phyloP scores from a whole-genome alignment of 2,329 filamentous ascomycete genomes.

The Trichoderma sp. region DNA sequence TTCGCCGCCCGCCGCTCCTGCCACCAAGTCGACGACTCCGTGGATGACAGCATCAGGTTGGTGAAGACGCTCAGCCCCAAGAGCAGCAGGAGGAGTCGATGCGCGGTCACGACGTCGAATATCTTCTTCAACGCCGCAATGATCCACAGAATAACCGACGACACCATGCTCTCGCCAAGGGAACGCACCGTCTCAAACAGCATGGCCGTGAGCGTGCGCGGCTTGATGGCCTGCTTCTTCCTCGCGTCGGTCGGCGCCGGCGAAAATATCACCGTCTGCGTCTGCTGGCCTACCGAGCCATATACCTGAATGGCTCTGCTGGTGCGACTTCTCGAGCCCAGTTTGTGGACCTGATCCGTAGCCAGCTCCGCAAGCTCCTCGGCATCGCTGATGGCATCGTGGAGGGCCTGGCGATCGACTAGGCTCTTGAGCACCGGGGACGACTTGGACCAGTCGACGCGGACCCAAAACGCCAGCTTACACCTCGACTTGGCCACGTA shows the following conservation, averaged over 20 bases:
- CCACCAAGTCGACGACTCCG: conserved; percentile 79
- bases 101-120: conserved; percentile 69
- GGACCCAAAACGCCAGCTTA: conserved; percentile 85
- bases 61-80: conserved; percentile 69
- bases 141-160: conserved; percentile 75
- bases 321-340: conserved; percentile 73
- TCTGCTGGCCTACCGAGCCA: conserved; percentile 71
- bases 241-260: conserved; percentile 51
- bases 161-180: conserved; percentile 72
- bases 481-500: conserved; percentile 90
- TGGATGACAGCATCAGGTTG: conserved; percentile 75
- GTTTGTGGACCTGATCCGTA: conserved; percentile 73
- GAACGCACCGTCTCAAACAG: conserved; percentile 72
- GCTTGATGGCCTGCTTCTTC: conserved; percentile 62
- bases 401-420: conserved; percentile 71
- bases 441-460: conserved; percentile 80
- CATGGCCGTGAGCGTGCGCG: conserved; percentile 67
- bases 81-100: conserved; percentile 71
- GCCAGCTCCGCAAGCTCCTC: conserved; percentile 75
- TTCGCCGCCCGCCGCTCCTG: conserved; percentile 75
- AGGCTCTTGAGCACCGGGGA: conserved; percentile 63
- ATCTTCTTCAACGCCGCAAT: conserved; percentile 66
- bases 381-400: conserved; percentile 72
- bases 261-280: conserved; percentile 63
- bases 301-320: conserved; percentile 80